Conservation (phyloP, 805 yeast species). For the Ogataea pini region DNA sequence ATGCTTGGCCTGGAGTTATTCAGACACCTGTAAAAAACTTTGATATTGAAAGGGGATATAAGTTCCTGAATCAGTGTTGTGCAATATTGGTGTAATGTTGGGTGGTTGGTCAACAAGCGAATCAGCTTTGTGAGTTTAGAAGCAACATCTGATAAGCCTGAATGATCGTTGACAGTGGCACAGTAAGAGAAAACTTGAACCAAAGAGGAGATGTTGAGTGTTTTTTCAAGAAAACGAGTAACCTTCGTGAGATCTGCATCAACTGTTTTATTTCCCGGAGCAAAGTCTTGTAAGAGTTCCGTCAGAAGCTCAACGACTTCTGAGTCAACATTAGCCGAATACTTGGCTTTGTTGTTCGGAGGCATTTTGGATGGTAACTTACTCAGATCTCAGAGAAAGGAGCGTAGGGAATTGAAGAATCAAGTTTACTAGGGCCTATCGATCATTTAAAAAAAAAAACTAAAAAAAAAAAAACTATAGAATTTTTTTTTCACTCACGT, state of each 20-base stretch:
- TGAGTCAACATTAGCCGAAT: constrained; percentile 22
- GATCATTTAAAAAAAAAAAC: background rate
- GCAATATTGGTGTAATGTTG: constrained; percentile 28
- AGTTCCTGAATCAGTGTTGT: constrained; percentile 51
- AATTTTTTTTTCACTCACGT: background rate
- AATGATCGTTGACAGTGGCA: constrained; percentile 52
- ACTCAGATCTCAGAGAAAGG: too few species aligned
- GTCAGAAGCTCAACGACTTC: constrained; percentile 19
- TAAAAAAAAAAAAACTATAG: background rate
- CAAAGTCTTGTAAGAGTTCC: constrained; percentile 19
- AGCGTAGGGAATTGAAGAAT: too few species aligned
- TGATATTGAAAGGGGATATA: constrained; percentile 53
- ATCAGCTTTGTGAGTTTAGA: constrained; percentile 42
- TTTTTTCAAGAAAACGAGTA: constrained; percentile 32
- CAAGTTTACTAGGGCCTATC: too few species aligned
- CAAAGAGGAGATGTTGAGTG: constrained; percentile 35
- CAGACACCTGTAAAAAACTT: constrained; percentile 68
- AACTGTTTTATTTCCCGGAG: constrained; percentile 18
- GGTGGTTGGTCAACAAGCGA: constrained; percentile 21
- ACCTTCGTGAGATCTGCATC: constrained; percentile 24
- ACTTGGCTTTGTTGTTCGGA: constrained; percentile 19
- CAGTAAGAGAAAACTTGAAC: constrained; percentile 44
- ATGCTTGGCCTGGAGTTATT: constrained; percentile 55
- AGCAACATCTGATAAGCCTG: constrained; percentile 47
- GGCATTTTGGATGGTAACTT: constrained; percentile 8